Conservation (phyloP, 164 flowering plant species). For the Piper longum region DNA sequence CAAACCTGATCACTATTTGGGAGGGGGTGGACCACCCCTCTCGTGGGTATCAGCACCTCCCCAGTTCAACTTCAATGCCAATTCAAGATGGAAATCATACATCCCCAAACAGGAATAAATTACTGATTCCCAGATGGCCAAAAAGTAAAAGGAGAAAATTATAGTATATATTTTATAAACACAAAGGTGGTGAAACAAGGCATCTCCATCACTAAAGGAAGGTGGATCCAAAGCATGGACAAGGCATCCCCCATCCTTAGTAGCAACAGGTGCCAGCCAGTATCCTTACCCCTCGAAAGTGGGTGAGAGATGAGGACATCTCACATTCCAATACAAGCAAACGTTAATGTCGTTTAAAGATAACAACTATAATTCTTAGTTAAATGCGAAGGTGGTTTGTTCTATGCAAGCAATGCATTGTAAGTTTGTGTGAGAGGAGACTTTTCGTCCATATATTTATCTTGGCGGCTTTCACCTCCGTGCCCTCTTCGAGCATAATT, state of each 20-base stretch:
- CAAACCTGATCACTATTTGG: background rate
- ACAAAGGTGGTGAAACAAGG: conserved; percentile 5
- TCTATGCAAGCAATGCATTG: no score
- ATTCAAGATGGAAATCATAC: background rate
- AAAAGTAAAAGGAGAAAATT: no score
- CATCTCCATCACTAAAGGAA: conserved; percentile 3
- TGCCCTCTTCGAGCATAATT: background rate
- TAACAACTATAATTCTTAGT: background rate
- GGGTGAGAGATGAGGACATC: conserved; percentile 9
- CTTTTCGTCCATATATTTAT: background rate
- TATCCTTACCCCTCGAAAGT: conserved; percentile 3
- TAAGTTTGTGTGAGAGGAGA: no score
- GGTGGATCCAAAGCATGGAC: background rate
- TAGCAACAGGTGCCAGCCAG: background rate
- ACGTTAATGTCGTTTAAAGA: background rate
- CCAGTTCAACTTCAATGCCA: conserved; percentile 1
- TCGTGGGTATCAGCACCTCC: background rate
- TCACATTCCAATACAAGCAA: conserved; percentile 10
- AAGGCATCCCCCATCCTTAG: conserved; percentile 6
- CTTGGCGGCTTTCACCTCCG: background rate
- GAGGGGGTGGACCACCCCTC: background rate
- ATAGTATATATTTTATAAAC: no score
- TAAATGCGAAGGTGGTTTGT: no score
- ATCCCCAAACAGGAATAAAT: background rate
- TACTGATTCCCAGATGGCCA: background rate